Evolutionary conservation across 1,284 basidiomycete species (phyloP).

Genomic region (Pseudozyma hubeiensis): DNA sequence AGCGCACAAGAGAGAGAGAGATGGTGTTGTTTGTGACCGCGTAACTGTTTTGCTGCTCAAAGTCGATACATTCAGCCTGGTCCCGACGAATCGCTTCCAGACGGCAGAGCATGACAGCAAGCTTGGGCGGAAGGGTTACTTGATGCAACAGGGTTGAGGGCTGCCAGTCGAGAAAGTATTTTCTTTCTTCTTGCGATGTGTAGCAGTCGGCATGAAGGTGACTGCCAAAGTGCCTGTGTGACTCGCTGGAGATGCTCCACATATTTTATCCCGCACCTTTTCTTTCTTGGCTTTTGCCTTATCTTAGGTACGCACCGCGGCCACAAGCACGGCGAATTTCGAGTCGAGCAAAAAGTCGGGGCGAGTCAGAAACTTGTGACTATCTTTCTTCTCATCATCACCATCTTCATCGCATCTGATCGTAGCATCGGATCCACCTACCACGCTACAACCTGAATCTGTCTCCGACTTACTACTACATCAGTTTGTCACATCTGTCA

Average conservation of each 20-base stretch:
- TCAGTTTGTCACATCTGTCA: neutral
- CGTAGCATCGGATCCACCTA: neutral
- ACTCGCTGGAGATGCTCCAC: conserved; percentile 1
- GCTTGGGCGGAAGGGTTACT: too few relatives aligned
- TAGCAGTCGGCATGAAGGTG: neutral
- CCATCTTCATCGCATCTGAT: neutral
- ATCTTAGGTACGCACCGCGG: conserved; percentile 7
- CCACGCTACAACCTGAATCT: too few relatives aligned
- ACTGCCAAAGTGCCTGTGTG: neutral
- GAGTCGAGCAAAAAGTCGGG: conserved; percentile 3
- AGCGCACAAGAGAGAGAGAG: too few relatives aligned
- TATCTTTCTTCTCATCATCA: neutral
- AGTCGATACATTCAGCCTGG: too few relatives aligned
- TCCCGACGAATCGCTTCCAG: too few relatives aligned
- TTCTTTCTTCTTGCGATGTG: too few relatives aligned
- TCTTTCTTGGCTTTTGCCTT: neutral
- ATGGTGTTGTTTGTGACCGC: too few relatives aligned
- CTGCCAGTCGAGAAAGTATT: neutral
- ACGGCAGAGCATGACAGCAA: too few relatives aligned
- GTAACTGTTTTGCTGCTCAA: too few relatives aligned
- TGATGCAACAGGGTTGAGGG: too few relatives aligned
- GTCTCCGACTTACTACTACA: neutral
- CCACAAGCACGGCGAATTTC: conserved; percentile 4
- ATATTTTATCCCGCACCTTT: conserved; percentile 4
- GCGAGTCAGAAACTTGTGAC: neutral